phyloP scores from a whole-genome alignment of 495 filamentous ascomycete genomes.

The Xylaria bambusicola region DNA sequence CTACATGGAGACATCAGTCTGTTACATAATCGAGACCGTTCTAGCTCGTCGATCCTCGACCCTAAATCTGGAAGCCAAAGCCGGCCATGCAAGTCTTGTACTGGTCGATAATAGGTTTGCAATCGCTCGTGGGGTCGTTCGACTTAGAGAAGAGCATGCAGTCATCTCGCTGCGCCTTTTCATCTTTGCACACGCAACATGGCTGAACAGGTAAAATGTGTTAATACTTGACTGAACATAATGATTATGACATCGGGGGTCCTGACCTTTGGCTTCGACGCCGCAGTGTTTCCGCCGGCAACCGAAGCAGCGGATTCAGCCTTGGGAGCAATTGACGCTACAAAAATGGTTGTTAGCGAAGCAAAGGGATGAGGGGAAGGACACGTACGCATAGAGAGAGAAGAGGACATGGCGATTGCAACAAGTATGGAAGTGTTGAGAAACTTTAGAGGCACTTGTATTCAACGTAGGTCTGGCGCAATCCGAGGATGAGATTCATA shows the following conservation, averaged over 20 bases:
- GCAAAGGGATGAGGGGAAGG: neutral
- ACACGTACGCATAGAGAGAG: conserved; percentile 38
- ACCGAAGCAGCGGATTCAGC: conserved; percentile 23
- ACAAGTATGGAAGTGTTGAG: neutral
- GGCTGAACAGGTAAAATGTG: conserved; percentile 58
- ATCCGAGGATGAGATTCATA: neutral
- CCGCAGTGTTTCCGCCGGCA: conserved; percentile 28
- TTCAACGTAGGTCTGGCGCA: neutral
- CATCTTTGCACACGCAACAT: conserved; percentile 95
- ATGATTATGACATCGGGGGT: neutral
- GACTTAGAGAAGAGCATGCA: conserved; percentile 95
- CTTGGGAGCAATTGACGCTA: conserved; percentile 35
- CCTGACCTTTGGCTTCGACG: conserved; percentile 50
- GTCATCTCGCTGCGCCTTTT: conserved; percentile 90
- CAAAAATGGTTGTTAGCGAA: conserved; percentile 22
- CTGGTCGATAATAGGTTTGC: conserved; percentile 74
- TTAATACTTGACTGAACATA: conserved; percentile 13
- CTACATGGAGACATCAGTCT: conserved; percentile 8
- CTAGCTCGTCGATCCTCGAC: neutral
- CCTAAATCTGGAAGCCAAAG: conserved; percentile 80
- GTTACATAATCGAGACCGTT: neutral
- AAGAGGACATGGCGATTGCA: conserved; percentile 11
- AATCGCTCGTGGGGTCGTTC: conserved; percentile 75
- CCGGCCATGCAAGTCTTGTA: conserved; percentile 93
- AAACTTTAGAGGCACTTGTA: neutral